phyloP scores from a whole-genome alignment of 2,329 filamentous ascomycete genomes.

The Knufia fluminis region DNA sequence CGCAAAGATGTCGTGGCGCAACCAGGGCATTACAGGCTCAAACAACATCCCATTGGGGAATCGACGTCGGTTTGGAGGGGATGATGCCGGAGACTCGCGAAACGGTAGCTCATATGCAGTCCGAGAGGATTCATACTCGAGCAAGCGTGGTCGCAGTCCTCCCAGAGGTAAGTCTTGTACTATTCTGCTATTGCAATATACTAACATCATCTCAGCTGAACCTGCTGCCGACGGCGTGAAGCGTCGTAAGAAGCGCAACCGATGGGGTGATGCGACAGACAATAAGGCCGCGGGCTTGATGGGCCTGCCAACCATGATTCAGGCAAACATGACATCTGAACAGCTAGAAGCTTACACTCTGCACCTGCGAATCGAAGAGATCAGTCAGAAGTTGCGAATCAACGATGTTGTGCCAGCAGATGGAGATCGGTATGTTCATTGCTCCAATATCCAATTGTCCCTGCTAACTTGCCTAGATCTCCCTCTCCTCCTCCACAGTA shows the following conservation, averaged over 20 bases:
- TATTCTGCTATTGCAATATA: constrained; percentile 10
- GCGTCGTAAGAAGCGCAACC: constrained; percentile 94
- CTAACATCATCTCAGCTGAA: constrained; percentile 29
- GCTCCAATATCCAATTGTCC: too few species aligned
- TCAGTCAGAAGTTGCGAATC: constrained; percentile 97
- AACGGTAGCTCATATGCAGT: constrained; percentile 36
- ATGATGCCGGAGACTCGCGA: constrained; percentile 43
- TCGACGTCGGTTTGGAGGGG: constrained; percentile 67
- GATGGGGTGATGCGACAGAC: constrained; percentile 94
- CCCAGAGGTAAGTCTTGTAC: constrained; percentile 56
- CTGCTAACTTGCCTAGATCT: constrained; percentile 51
- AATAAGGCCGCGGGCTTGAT: constrained; percentile 98
- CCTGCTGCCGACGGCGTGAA: constrained; percentile 64
- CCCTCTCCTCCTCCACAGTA: constrained; percentile 94
- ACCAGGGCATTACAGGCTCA: constrained; percentile 83
- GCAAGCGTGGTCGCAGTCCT: constrained; percentile 88
- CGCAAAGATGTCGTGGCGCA: constrained; percentile 55
- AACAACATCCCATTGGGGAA: constrained; percentile 95
- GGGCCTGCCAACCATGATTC: constrained; percentile 92
- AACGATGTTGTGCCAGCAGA: constrained; percentile 97
- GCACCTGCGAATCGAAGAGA: constrained; percentile 95
- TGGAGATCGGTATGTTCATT: constrained; percentile 84
- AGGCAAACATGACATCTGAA: constrained; percentile 96
- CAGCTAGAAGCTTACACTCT: constrained; percentile 96
- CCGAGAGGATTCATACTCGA: constrained; percentile 40